Evolutionary conservation across 228 moss, liverwort and hornwort species (phyloP), one percentile per base, ranked within the genome.

Genomic region (Sphagnum magellanicum): DNA sequence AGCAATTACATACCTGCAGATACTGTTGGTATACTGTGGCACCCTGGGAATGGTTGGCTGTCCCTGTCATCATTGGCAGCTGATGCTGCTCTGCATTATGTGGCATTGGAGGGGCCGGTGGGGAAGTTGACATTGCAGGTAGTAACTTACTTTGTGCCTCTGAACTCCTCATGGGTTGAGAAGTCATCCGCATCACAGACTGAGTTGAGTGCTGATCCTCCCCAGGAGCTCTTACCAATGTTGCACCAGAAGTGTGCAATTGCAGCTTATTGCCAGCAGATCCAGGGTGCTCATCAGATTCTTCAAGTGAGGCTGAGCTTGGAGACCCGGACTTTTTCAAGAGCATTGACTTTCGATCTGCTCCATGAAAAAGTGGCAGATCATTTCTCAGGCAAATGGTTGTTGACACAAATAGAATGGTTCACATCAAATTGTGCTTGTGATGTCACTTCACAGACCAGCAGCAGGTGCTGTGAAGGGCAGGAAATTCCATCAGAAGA

Each of bases 231-330:
- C 88, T 81, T 52, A 83, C 76, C 49, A 85, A 95, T 70, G 88
- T 86, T 65, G 81, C 76, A 60, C 86, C 76, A 59, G 92, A 73
- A 63, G 90, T 70, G 58, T 85, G 87, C 48, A 95, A 81, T 66
- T 90, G 90, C 68, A 92, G 72, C 71, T 88, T 90, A 68, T 90
- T 95, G 16, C 88, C 92, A 61, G 79, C 95, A 67, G 92, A 92
- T 32, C 87, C 83, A 67, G 90, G 79, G 78, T 95, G 92, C 64
- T 92, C 95, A 75, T 95, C 95, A 58, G 92, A 92, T 73, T 90
- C 95, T 53, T 92, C 95, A 64, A 92, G 68, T 46, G 92, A 92
- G 65, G 84, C 82, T 65, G 90, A 92, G 78, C 88, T 88, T 53
- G 95, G 91, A 72, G 95, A 95, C 63, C 84, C 95, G 69, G 86